Evolutionary conservation across 139 green algal genomes (phyloP).

Genomic region (Chlorella ohadii): DNA sequence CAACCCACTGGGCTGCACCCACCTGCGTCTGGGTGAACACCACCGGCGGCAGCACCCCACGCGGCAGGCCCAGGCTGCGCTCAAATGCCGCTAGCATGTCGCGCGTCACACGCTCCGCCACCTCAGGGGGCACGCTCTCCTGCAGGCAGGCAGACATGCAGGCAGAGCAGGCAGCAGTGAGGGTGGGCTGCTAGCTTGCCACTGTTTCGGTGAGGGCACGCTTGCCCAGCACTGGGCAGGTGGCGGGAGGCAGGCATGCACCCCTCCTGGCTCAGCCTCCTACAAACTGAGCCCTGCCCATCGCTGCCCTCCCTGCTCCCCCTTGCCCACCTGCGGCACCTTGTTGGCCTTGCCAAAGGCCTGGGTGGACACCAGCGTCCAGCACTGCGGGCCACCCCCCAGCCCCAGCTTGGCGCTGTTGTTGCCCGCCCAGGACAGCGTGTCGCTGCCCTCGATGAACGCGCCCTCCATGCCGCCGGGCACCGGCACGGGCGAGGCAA

Average conservation of each 20-base stretch:
- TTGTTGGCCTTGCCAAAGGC: slow-evolving; percentile 63
- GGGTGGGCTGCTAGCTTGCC: too few species aligned
- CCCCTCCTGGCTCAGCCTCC: too few species aligned
- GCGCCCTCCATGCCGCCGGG: slow-evolving; percentile 60
- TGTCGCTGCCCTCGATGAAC: slow-evolving; percentile 58
- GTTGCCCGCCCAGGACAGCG: slow-evolving; percentile 78
- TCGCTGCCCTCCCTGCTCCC: too few species aligned
- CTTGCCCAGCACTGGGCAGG: too few species aligned
- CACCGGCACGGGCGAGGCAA: slow-evolving; percentile 56
- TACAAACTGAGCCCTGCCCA: too few species aligned
- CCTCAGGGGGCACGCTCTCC: slow-evolving; percentile 67
- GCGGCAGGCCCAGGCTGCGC: slow-evolving; percentile 31
- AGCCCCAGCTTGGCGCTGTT: slow-evolving; percentile 79
- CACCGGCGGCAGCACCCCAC: slow-evolving; percentile 19
- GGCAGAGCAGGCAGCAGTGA: neutral
- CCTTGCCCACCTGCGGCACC: slow-evolving; percentile 39
- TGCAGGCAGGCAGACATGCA: slow-evolving; percentile 43
- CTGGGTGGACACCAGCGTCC: slow-evolving; percentile 82
- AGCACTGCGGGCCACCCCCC: slow-evolving; percentile 63
- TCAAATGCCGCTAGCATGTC: slow-evolving; percentile 65
- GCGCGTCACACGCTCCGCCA: slow-evolving; percentile 49
- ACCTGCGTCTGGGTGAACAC: slow-evolving; percentile 34
- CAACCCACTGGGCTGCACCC: neutral
- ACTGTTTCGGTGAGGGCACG: too few species aligned
- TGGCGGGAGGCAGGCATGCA: too few species aligned